Conservation (phyloP, 495 filamentous ascomycete genomes). For the Massariosphaeria phaeospora region DNA sequence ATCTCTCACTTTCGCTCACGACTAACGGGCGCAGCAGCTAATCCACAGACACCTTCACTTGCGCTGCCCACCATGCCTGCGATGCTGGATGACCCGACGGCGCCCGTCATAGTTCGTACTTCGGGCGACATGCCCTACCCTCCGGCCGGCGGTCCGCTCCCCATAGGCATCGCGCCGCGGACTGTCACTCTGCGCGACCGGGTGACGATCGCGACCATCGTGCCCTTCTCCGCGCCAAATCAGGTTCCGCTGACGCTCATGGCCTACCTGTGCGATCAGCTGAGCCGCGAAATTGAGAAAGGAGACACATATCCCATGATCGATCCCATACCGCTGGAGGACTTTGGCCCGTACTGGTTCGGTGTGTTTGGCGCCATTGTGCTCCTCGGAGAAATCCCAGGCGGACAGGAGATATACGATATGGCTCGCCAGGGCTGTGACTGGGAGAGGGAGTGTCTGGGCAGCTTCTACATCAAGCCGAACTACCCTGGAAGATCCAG, state of each 20-base stretch:
- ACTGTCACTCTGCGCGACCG: conserved; percentile 87
- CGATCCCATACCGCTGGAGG: conserved; percentile 64
- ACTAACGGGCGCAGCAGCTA: background rate
- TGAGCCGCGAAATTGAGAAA: conserved; percentile 91
- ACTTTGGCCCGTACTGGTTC: conserved; percentile 90
- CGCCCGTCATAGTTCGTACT: conserved; percentile 56
- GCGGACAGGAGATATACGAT: conserved; percentile 52
- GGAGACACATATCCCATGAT: conserved; percentile 97
- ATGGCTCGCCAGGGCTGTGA: conserved; percentile 58
- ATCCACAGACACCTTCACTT: conserved; percentile 2
- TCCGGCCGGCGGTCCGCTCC: conserved; percentile 57
- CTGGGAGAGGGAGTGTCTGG: conserved; percentile 81
- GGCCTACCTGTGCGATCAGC: conserved; percentile 73
- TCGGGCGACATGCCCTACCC: conserved; percentile 62
- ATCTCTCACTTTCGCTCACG: background rate
- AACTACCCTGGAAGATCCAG: conserved; percentile 96
- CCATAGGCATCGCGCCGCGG: conserved; percentile 65
- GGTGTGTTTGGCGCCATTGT: conserved; percentile 92
- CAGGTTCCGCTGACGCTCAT: conserved; percentile 73
- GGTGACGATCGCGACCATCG: conserved; percentile 81
- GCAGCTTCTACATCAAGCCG: conserved; percentile 94
- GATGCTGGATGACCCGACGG: conserved; percentile 73
- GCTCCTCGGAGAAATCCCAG: conserved; percentile 76
- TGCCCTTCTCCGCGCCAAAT: conserved; percentile 72
- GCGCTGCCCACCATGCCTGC: conserved; percentile 63